A percentile compares a stretch with the other conserved stretches of the same genome.
phyloP scores from a whole-genome alignment of 73 alveolate genomes.

The Halteria grandinella region DNA sequence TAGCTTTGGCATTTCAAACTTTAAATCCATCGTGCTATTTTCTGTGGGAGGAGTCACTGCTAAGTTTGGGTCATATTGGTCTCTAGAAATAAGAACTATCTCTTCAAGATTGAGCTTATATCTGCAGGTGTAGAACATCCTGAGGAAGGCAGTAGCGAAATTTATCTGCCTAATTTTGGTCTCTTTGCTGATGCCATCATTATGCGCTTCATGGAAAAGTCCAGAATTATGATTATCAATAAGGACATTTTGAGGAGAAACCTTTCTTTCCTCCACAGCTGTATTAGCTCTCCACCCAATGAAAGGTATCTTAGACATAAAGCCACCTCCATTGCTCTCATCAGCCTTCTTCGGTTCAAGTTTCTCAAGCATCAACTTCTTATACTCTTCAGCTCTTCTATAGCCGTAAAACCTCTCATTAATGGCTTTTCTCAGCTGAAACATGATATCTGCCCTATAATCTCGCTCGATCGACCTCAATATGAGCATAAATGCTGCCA shows the following conservation, averaged over 20 bases:
- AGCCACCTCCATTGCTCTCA: slow-evolving; percentile 6
- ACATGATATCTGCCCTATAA: slow-evolving; percentile 8
- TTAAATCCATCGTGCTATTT: background rate
- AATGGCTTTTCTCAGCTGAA: slow-evolving; percentile 7
- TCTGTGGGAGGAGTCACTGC: background rate
- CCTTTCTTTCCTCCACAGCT: background rate
- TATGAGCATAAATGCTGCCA: background rate
- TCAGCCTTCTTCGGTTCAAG: background rate
- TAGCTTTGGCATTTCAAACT: slow-evolving; percentile 26
- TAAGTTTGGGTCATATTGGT: slow-evolving; percentile 17
- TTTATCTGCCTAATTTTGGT: background rate
- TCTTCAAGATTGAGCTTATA: slow-evolving; percentile 13
- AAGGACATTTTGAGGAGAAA: too few relatives aligned
- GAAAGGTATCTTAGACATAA: slow-evolving; percentile 38
- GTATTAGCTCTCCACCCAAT: slow-evolving; percentile 12
- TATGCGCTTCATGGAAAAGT: background rate
- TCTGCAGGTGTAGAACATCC: background rate
- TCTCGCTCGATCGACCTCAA: background rate
- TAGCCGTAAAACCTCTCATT: slow-evolving; percentile 21
- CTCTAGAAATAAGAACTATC: background rate
- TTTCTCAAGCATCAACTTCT: background rate
- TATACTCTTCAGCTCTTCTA: background rate
- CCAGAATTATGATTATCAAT: too few relatives aligned
- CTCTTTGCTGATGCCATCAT: background rate
- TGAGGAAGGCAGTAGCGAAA: background rate